phyloP scores from a whole-genome alignment of 2,329 filamentous ascomycete genomes.

The Periconia digitata region DNA sequence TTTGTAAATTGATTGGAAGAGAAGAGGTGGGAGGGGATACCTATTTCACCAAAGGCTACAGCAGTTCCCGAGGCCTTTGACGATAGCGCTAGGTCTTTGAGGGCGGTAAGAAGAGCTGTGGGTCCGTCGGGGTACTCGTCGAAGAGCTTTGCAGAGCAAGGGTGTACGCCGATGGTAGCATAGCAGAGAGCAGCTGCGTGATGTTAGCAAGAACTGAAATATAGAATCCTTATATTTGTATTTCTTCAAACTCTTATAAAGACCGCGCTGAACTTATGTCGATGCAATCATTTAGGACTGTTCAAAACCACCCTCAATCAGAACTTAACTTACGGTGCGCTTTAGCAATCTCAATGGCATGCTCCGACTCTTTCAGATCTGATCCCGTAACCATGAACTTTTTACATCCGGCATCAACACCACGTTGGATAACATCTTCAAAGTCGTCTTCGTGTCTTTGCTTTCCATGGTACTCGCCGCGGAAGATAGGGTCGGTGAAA shows the following conservation, averaged over 20 bases:
- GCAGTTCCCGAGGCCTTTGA: slow-evolving; percentile 63
- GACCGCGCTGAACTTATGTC: too few species aligned
- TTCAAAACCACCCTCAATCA: too few species aligned
- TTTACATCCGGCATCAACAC: slow-evolving; percentile 73
- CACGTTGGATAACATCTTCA: slow-evolving; percentile 74
- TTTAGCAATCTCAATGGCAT: slow-evolving; percentile 72
- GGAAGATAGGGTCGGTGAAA: slow-evolving; percentile 87
- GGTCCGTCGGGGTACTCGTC: slow-evolving; percentile 62
- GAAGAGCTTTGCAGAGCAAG: slow-evolving; percentile 82
- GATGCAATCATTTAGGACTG: too few species aligned
- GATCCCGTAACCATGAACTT: slow-evolving; percentile 96
- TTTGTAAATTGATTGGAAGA: neutral
- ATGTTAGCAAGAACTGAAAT: neutral
- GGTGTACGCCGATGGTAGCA: slow-evolving; percentile 90
- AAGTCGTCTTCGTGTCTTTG: slow-evolving; percentile 74
- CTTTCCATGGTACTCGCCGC: slow-evolving; percentile 80
- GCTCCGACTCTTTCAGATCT: slow-evolving; percentile 74
- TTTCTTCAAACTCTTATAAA: neutral
- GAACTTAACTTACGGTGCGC: slow-evolving; percentile 64
- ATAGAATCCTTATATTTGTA: neutral
- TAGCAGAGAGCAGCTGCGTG: slow-evolving; percentile 76
- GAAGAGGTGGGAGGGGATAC: slow-evolving; percentile 66
- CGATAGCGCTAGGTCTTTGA: slow-evolving; percentile 66
- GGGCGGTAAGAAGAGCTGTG: slow-evolving; percentile 56
- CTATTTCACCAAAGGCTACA: slow-evolving; percentile 85